A percentile compares a stretch with the other conserved stretches of the same genome.
Conservation (phyloP, 2,329 filamentous ascomycete species). For the Atkinsonella hypoxylon region DNA sequence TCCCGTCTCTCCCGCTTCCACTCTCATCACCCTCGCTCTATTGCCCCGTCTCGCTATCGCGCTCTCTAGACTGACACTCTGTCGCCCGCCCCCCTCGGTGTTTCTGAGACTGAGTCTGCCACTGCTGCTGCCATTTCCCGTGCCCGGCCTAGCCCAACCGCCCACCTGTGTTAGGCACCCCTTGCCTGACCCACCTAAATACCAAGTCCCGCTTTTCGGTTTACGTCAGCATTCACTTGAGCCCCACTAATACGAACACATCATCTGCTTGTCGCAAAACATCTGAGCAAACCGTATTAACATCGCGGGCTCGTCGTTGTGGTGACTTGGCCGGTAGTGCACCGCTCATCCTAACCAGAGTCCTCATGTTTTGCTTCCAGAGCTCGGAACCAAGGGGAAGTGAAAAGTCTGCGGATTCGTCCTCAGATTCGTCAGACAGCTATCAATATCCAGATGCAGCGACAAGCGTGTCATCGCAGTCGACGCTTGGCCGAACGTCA, state of each 20-base stretch:
- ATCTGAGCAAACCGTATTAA: constrained; percentile 1
- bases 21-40: neutral
- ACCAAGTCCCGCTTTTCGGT: constrained; percentile 14
- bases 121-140: neutral
- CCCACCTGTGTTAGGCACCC: constrained; percentile 7
- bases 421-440: constrained; percentile 15
- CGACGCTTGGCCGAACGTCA: constrained; percentile 9
- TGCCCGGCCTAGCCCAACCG: constrained; percentile 13
- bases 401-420: constrained; percentile 33
- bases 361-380: constrained; percentile 53
- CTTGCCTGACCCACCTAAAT: constrained; percentile 6
- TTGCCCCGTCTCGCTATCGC: constrained; percentile 6
- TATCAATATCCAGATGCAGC: constrained; percentile 13
- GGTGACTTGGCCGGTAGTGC: neutral
- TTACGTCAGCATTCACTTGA: constrained; percentile 21
- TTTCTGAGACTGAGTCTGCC: neutral
- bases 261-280: constrained; percentile 7
- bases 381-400: constrained; percentile 44
- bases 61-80: neutral
- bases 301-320: constrained; percentile 9
- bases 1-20: constrained; percentile 6
- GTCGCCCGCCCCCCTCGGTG: constrained; percentile 4
- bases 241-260: neutral
- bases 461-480: neutral
- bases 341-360: constrained; percentile 16